Evolutionary conservation across 805 yeast species (phyloP), one percentile per base, ranked within the genome.

Genomic region (Yueomyces sinensis): DNA sequence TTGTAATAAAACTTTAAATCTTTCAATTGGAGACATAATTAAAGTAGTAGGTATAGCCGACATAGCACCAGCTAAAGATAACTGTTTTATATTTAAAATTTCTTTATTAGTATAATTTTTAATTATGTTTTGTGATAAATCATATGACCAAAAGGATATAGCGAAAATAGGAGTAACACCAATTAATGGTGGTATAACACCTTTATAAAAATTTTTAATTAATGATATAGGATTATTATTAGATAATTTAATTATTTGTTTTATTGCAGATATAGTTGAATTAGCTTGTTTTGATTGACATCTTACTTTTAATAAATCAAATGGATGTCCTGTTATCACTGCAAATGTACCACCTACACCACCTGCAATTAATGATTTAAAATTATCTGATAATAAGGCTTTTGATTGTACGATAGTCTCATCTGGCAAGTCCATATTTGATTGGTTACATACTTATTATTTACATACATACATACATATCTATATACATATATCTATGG

Each of bases 101-200:
- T 19, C 17, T 42, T 73, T 74, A 61, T 84, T 86, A n/a, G 13
- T 13, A 9, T 9, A 6, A 6, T n/a, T n/a, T n/a, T 9, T 13
- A 6, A 25, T n/a, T 13, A 25, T 11, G 5, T 7, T 11, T n/a
- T 25, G 13, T 41, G 97, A 97, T 35, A 83, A 66, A 52, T 86
- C 96, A 58, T 91, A 89, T 51, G 97, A 97, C 97, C 98, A 89
- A 63, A 89, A 89, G 2, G 94, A 81, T 17, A 91, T 91, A 2
- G 97, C 97, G 65, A 91, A 91, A 82, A 89, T 91, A 20, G 98
- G 98, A 0, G 97, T 91, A 17, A 89, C 96, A 17, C 98, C 98
- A n/a, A 82, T 54, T 34, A 89, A 62, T 3, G 98, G 98, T 13
- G 97, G 95, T 11, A 82, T 66, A 23, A 91, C 96, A 39, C 98